Evolutionary conservation across 768 basidiomycete genomes (phyloP).

Genomic region (Heimioporus sp.): DNA sequence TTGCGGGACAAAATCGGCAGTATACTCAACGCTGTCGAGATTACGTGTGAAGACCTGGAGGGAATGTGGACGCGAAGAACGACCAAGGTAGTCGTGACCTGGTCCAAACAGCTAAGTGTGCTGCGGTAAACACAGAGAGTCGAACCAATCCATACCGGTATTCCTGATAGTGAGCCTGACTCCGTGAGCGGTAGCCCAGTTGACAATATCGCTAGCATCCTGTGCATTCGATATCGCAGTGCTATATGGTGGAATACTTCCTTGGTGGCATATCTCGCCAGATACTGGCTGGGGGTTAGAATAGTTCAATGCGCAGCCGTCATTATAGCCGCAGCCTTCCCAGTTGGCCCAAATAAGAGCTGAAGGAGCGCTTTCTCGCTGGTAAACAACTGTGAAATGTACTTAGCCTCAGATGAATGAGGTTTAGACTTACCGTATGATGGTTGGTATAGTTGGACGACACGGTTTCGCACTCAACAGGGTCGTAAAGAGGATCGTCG

Average conservation of each 20-base stretch:
- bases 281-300: constrained; percentile 15
- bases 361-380: constrained; percentile 13
- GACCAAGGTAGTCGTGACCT: constrained; percentile 16
- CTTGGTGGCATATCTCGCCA: constrained; percentile 9
- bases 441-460: constrained; percentile 13
- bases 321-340: constrained; percentile 14
- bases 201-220: constrained; percentile 16
- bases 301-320: constrained; percentile 18
- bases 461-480: constrained; percentile 4
- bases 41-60: constrained; percentile 17
- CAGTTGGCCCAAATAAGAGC: constrained; percentile 23
- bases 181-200: constrained; percentile 12
- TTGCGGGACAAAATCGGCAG: constrained; percentile 13
- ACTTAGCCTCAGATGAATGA: not conserved
- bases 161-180: constrained; percentile 19
- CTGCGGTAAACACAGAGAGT: too few species aligned
- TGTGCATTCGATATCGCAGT: constrained; percentile 10
- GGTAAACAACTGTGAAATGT: not conserved
- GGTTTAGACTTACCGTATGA: not conserved
- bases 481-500: constrained; percentile 7
- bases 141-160: constrained; percentile 6
- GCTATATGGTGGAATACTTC: constrained; percentile 15
- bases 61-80: constrained; percentile 14
- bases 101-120: not conserved
- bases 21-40: constrained; percentile 7